Evolutionary conservation across 306 rosid species (phyloP).

Genomic region (Acmispon strigosus): DNA sequence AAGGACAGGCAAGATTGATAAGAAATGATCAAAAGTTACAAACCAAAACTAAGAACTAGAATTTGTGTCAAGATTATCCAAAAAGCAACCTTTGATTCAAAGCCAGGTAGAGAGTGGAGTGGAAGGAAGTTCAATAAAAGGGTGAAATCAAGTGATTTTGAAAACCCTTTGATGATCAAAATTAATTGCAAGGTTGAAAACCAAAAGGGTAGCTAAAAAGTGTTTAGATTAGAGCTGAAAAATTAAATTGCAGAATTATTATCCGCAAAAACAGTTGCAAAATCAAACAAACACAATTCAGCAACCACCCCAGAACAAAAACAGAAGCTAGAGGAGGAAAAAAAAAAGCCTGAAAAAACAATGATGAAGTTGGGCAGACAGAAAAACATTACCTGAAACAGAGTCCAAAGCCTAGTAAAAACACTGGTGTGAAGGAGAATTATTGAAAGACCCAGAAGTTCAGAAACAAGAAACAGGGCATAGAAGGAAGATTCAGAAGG

Average conservation of each 20-base stretch:
- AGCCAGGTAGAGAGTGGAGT: neutral
- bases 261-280: neutral
- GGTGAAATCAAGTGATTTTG: neutral
- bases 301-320: neutral
- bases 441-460: neutral
- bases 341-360: neutral
- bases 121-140: neutral
- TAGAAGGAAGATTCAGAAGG: neutral
- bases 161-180: constrained; percentile 21
- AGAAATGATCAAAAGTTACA: neutral
- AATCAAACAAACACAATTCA: neutral
- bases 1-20: neutral
- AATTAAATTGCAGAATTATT: neutral
- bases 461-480: neutral
- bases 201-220: neutral
- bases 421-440: neutral
- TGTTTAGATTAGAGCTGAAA: neutral
- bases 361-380: neutral
- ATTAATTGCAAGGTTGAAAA: neutral
- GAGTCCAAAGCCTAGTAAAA: neutral
- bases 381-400: constrained; percentile 23
- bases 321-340: neutral
- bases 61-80: neutral
- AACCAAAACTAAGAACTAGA: neutral
- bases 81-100: neutral